Percentiles rank a stretch among this genome's conserved stretches.
phyloP scores from a whole-genome alignment of 495 filamentous ascomycete species.

The Trichodelitschia bisporula region DNA sequence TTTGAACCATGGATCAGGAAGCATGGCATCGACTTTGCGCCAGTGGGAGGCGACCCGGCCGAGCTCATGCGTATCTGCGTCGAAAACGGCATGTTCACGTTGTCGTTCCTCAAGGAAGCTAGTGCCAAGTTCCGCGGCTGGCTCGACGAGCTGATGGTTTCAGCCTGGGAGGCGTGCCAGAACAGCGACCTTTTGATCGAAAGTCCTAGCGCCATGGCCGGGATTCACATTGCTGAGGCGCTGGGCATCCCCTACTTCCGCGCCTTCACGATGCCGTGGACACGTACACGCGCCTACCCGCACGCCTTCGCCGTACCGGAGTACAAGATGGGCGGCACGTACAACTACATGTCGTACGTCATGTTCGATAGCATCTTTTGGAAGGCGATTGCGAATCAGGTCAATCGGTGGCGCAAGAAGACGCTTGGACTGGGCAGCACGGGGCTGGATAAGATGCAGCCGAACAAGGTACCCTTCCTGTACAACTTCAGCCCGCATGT shows the following conservation, averaged over 20 bases:
- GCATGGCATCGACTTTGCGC: constrained; percentile 79
- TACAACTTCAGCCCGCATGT: constrained; percentile 94
- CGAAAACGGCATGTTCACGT: constrained; percentile 93
- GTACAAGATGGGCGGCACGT: constrained; percentile 78
- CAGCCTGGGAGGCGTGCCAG: constrained; percentile 71
- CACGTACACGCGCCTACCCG: constrained; percentile 80
- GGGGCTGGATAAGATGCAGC: constrained; percentile 71
- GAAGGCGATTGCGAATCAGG: constrained; percentile 72
- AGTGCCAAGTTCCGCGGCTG: constrained; percentile 76
- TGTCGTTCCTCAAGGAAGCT: constrained; percentile 68
- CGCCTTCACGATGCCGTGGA: constrained; percentile 98
- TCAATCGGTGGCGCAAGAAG: constrained; percentile 80
- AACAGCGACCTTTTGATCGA: constrained; percentile 80
- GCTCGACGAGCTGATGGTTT: constrained; percentile 68
- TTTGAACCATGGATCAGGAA: constrained; percentile 72
- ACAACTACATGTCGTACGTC: constrained; percentile 88
- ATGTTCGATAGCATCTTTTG: constrained; percentile 97
- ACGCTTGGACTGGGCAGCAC: constrained; percentile 57
- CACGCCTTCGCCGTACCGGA: constrained; percentile 94
- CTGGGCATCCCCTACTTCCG: constrained; percentile 87
- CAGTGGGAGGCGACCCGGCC: constrained; percentile 73
- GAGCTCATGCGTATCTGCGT: constrained; percentile 92
- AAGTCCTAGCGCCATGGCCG: constrained; percentile 90
- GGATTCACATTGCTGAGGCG: constrained; percentile 96
- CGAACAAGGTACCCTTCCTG: constrained; percentile 87